Conservation (phyloP, 139 green algal genomes). For the Raphidocelis subcapitata region DNA sequence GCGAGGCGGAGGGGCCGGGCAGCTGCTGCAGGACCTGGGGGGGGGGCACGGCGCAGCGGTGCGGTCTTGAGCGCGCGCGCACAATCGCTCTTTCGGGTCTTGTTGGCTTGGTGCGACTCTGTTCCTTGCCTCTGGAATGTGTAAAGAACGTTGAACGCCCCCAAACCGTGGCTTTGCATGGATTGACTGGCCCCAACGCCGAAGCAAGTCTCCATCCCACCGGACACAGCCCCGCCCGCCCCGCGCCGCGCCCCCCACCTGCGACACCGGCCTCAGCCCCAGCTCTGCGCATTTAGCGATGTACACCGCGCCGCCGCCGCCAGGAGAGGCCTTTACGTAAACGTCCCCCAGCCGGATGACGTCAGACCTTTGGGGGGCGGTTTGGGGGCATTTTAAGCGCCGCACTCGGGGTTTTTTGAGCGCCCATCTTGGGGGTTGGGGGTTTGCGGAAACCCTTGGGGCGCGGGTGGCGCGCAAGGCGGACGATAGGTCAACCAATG, state of each 20-base stretch:
- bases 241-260: slow-evolving; percentile 24
- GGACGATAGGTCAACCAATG: too few relatives aligned
- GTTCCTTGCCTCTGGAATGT: too few relatives aligned
- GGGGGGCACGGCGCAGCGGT: neutral
- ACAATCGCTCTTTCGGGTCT: neutral
- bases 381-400: slow-evolving; percentile 1
- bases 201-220: neutral
- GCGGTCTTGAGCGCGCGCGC: neutral
- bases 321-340: neutral
- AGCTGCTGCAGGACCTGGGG: slow-evolving; percentile 32
- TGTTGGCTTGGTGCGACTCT: neutral
- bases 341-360: neutral
- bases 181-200: neutral
- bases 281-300: slow-evolving; percentile 46
- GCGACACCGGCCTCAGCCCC: slow-evolving; percentile 45
- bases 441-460: too few relatives aligned
- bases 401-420: neutral
- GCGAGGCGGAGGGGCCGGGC: slow-evolving; percentile 24
- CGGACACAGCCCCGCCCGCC: neutral
- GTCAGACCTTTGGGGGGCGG: neutral
- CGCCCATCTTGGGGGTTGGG: neutral
- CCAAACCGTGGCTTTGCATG: neutral
- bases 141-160: neutral
- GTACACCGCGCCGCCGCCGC: slow-evolving; percentile 16
- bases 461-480: too few relatives aligned